Percentiles rank a stretch among this genome's conserved stretches.
phyloP scores from a whole-genome alignment of 2,329 filamentous ascomycete species.

The Immersiporthe knoxdaviesiana region DNA sequence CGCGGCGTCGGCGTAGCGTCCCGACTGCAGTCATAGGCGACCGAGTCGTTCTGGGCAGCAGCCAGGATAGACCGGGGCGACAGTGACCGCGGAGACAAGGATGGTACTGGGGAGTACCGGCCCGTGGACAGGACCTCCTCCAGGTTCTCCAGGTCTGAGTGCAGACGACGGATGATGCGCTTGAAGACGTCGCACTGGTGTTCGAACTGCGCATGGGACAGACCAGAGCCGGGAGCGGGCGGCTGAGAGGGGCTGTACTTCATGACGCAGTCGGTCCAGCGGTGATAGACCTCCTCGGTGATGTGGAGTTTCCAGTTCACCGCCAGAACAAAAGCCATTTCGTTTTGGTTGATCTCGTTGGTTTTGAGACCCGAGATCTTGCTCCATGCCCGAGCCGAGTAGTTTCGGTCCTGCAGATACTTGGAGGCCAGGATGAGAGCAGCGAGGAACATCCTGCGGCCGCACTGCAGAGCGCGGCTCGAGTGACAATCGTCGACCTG shows the following conservation, averaged over 20 bases:
- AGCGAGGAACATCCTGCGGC: conserved; percentile 94
- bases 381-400: conserved; percentile 96
- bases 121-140: conserved; percentile 48
- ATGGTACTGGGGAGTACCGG: conserved; percentile 22
- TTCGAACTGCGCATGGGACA: conserved; percentile 39
- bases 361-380: conserved; percentile 98
- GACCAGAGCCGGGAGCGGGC: conserved; percentile 50
- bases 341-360: conserved; percentile 94
- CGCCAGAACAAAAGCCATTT: conserved; percentile 85
- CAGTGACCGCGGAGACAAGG: conserved; percentile 26
- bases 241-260: conserved; percentile 74
- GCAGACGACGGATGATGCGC: conserved; percentile 58
- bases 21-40: conserved; percentile 40
- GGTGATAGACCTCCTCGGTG: conserved; percentile 82
- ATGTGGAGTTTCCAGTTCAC: conserved; percentile 97
- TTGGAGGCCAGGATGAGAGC: conserved; percentile 96
- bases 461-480: conserved; percentile 85
- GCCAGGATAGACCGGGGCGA: conserved; percentile 51
- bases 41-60: conserved; percentile 43
- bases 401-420: conserved; percentile 97
- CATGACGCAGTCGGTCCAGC: conserved; percentile 91
- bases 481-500: conserved; percentile 73
- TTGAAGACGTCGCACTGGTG: conserved; percentile 59
- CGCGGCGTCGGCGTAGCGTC: conserved; percentile 49
- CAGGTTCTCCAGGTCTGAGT: conserved; percentile 62